Conservation (phyloP, 83 land plant genomes). For the Picea abies region DNA sequence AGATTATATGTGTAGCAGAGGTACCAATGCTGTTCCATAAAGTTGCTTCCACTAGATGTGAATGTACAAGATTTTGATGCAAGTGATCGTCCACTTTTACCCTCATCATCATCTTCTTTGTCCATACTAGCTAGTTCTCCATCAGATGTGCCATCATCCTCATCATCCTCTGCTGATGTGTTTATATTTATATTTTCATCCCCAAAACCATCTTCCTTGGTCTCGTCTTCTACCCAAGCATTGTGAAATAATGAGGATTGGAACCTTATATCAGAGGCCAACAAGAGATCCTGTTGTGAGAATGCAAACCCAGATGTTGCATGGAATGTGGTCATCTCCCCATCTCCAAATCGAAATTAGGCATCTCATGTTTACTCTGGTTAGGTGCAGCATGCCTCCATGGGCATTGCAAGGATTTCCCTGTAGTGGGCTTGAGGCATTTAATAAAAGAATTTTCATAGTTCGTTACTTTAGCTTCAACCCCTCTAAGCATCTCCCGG, state of each 20-base stretch:
- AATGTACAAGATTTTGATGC: no score
- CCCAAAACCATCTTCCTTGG: no score
- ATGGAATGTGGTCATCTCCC: background rate
- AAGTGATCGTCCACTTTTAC: no score
- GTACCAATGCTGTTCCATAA: no score
- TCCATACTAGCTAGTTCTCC: no score
- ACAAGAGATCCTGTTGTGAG: background rate
- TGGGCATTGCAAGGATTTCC: constrained; percentile 54
- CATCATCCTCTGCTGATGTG: no score
- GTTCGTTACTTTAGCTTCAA: constrained; percentile 53
- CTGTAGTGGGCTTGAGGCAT: constrained; percentile 31
- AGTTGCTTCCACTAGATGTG: no score
- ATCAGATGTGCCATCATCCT: no score
- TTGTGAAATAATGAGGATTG: background rate
- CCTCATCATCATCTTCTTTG: no score
- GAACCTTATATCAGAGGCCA: background rate
- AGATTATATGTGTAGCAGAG: no score
- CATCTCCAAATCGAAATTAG: background rate
- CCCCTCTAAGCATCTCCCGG: constrained; percentile 29
- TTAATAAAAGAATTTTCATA: constrained; percentile 18
- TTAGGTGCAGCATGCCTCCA: background rate
- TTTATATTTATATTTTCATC: no score
- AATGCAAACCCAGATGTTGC: constrained; percentile 9
- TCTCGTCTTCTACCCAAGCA: no score
- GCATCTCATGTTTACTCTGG: background rate